Evolutionary conservation across 257 asterid species (phyloP).

Genomic region (Ballota nigra): DNA sequence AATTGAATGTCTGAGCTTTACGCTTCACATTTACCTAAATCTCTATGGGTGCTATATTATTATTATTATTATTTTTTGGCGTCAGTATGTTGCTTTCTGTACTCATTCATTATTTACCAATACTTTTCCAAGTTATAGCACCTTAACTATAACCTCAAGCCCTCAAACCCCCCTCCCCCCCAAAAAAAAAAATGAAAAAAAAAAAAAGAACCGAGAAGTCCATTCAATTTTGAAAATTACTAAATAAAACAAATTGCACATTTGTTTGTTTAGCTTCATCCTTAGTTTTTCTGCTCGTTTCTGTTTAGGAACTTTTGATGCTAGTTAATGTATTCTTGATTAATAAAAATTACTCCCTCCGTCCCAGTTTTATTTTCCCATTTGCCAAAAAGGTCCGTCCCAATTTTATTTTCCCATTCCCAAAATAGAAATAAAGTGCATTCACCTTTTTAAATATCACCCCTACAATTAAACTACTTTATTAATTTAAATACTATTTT

Average conservation of each 20-base stretch:
- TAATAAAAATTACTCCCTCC: too few relatives aligned
- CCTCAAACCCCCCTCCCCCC: neutral
- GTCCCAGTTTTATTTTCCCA: too few relatives aligned
- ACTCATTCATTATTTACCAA: neutral
- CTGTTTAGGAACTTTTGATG: neutral
- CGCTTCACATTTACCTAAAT: slow-evolving; percentile 3
- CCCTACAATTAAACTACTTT: too few relatives aligned
- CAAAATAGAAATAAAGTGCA: too few relatives aligned
- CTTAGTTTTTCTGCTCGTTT: neutral
- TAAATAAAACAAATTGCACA: neutral
- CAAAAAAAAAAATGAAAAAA: neutral
- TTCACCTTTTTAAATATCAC: too few relatives aligned
- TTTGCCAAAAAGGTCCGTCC: too few relatives aligned
- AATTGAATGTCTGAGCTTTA: slow-evolving; percentile 19
- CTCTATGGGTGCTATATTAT: neutral
- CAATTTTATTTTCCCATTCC: too few relatives aligned
- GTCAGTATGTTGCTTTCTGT: neutral
- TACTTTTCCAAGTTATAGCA: neutral
- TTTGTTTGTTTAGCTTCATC: neutral
- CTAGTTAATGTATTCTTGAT: neutral
- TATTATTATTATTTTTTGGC: neutral
- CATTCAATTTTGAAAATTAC: neutral
- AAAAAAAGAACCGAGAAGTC: neutral
- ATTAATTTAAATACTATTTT: too few relatives aligned
- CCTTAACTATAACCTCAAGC: too few relatives aligned